Base-by-base conservation (phyloP, 768 basidiomycete species). In the Leucogyrophana mollusca region DNA sequence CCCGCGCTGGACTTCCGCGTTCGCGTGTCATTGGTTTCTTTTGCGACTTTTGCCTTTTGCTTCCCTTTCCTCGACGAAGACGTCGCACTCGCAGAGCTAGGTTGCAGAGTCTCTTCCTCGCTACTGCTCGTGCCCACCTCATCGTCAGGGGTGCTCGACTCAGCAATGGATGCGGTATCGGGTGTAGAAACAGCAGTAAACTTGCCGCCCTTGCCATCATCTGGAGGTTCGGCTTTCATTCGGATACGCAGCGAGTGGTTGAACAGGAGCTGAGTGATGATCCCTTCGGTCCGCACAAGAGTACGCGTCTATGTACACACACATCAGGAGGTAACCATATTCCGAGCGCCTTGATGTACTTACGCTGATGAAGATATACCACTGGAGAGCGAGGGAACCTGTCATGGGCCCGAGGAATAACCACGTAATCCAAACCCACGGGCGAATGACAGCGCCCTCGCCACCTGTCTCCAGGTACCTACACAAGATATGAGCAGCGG, bases 371-470 rank as follows among this genome's bases (percentile, higher is more conserved):
- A 69, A 81, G 33, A 74, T 65, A 53, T 83, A 87, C 64, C 71
- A 73, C 51, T 87, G 80, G 45, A 75, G 70, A 23, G 65, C 52
- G 7, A 84, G 18, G 4, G 74, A 66, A 10, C 61, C 65, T 9
- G 73, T 0, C 4, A 70, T 57, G 9, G 80, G 77, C 10, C 78
- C 80, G 5, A 75, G 38, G 51, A 80, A 74, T 11, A 83, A 65
- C 57, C 67, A 65, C 0, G 64, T 23, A 11, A 87, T 75, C 85
- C 86, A 89, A 7, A 87, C 76, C 79, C 85, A 87, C 1, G 87
- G 87, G 25, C 74, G 73, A 25, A 84, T 61, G 6, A 63, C 54
- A 0, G 82, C 71, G 18, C 62, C 71, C 46, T 72, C 55, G 3
- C 80, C 80, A 11, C 68, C 63, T 3, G 60, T 72, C 62, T 87